Percentiles rank a stretch among this genome's conserved stretches.
Evolutionary conservation across 1,284 basidiomycete species (phyloP).

Genomic region (Sanghuangporus baumii): DNA sequence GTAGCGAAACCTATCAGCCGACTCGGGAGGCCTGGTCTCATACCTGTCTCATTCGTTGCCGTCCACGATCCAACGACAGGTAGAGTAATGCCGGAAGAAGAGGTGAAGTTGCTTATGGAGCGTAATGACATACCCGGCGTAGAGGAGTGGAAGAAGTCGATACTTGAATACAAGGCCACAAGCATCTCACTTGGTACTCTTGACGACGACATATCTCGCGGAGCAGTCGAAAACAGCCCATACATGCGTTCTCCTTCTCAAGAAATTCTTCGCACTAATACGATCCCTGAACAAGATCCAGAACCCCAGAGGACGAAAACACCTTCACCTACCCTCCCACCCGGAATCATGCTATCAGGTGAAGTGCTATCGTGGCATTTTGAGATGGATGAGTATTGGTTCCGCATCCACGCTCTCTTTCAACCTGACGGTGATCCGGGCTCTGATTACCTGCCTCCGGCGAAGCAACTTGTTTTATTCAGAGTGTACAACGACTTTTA

Average conservation of each 20-base stretch:
- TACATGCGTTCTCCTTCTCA: conserved; percentile 28
- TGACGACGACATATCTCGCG: conserved; percentile 50
- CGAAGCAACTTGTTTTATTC: conserved; percentile 86
- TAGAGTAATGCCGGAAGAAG: conserved; percentile 51
- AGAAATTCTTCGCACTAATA: conserved; percentile 21
- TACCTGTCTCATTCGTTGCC: conserved; percentile 95
- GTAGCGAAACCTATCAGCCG: conserved; percentile 93
- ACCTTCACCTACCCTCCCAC: conserved; percentile 41
- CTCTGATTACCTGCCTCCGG: conserved; percentile 49
- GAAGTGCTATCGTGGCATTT: conserved; percentile 94
- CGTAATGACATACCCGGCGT: conserved; percentile 86
- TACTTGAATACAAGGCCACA: conserved; percentile 93
- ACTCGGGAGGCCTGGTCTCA: conserved; percentile 92
- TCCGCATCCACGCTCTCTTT: conserved; percentile 87
- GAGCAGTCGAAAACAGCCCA: conserved; percentile 39
- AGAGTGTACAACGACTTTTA: conserved; percentile 98
- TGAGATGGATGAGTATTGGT: conserved; percentile 97
- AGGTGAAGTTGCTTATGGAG: conserved; percentile 77
- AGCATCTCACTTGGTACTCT: conserved; percentile 92
- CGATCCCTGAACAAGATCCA: conserved; percentile 24
- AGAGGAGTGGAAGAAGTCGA: conserved; percentile 97
- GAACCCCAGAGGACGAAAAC: conserved; percentile 18
- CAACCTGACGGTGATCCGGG: conserved; percentile 58
- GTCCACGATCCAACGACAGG: conserved; percentile 90
- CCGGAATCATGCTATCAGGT: conserved; percentile 87